A percentile compares a stretch with the other conserved stretches of the same genome.
These are phyloP conservation scores for Claviceps arundinis DNA, from an alignment of 2,329 filamentous ascomycete genomes.

Conservation along the genomic window DNA sequence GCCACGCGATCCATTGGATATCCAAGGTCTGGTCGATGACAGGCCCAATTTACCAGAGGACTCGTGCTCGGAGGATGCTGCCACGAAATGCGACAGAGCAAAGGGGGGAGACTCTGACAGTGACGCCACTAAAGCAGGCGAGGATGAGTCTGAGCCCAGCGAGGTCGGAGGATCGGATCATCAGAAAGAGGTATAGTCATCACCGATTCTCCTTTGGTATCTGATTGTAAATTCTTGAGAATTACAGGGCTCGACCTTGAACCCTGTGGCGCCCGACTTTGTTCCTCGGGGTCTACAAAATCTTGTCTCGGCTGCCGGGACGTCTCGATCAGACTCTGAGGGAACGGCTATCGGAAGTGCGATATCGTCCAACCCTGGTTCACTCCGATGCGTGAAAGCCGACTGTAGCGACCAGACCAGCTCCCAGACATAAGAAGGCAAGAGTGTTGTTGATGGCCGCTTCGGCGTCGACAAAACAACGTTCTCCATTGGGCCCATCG, in stretches of 20 bases:
- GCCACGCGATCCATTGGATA: constrained; percentile 24
- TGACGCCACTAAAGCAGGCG: constrained; percentile 11
- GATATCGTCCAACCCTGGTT: not conserved
- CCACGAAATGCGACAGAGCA: constrained; percentile 20
- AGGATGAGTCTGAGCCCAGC: constrained; percentile 11
- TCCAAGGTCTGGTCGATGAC: constrained; percentile 5
- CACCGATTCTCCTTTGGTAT: not conserved
- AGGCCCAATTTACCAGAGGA: constrained; percentile 21
- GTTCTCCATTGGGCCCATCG: not conserved
- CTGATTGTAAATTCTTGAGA: constrained; percentile 27
- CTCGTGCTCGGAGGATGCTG: constrained; percentile 22
- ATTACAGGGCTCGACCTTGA: constrained; percentile 37
- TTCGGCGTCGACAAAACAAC: not conserved
- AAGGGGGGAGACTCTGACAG: constrained; percentile 10
- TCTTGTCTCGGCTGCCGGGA: not conserved
- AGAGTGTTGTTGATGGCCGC: not conserved
- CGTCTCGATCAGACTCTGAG: not conserved
- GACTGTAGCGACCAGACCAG: not conserved
- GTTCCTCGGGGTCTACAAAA: constrained; percentile 24
- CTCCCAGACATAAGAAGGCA: too few species aligned
- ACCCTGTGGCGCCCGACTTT: constrained; percentile 42
- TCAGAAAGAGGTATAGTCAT: constrained; percentile 34
- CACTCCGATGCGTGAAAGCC: not conserved
- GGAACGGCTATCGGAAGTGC: not conserved
- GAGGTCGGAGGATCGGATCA: constrained; percentile 22